Percentiles rank a stretch among this genome's conserved stretches.
These are phyloP conservation scores for Ogataea methylovora DNA, from an alignment of 805 yeast genomes.

Conservation along the genomic window DNA sequence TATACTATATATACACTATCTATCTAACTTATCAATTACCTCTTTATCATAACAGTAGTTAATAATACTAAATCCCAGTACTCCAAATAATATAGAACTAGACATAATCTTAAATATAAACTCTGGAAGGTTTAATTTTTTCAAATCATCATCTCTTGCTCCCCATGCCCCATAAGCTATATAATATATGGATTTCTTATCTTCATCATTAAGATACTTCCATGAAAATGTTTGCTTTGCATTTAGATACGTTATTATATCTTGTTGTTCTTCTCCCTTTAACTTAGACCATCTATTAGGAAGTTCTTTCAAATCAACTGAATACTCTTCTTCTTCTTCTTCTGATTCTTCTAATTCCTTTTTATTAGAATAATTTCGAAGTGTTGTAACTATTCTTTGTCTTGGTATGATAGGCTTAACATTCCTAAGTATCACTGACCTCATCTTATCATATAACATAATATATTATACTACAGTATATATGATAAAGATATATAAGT, in stretches of 20 bases:
- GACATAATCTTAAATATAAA: constrained; percentile 25
- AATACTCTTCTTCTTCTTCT: constrained; percentile 18
- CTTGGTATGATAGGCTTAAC: too few relatives aligned
- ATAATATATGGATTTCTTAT: constrained; percentile 51
- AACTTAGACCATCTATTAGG: constrained; percentile 25
- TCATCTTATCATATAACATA: too few relatives aligned
- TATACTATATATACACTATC: neutral
- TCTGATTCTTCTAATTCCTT: neutral
- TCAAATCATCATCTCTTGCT: constrained; percentile 32
- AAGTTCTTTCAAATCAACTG: constrained; percentile 24
- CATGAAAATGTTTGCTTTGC: constrained; percentile 31
- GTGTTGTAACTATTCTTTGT: too few relatives aligned
- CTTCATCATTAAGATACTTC: constrained; percentile 36
- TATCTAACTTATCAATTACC: constrained; percentile 8
- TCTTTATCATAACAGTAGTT: constrained; percentile 25
- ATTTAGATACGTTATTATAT: constrained; percentile 26
- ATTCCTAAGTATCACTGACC: too few relatives aligned
- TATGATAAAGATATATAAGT: too few relatives aligned
- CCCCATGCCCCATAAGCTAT: constrained; percentile 61
- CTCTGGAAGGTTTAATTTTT: constrained; percentile 21
- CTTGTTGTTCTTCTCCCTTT: constrained; percentile 25
- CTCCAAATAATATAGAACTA: constrained; percentile 24
- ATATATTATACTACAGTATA: too few relatives aligned
- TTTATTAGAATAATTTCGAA: too few relatives aligned
- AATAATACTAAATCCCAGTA: constrained; percentile 24